Conservation (phyloP, 1,284 basidiomycete genomes). For the Mycena citricolor region DNA sequence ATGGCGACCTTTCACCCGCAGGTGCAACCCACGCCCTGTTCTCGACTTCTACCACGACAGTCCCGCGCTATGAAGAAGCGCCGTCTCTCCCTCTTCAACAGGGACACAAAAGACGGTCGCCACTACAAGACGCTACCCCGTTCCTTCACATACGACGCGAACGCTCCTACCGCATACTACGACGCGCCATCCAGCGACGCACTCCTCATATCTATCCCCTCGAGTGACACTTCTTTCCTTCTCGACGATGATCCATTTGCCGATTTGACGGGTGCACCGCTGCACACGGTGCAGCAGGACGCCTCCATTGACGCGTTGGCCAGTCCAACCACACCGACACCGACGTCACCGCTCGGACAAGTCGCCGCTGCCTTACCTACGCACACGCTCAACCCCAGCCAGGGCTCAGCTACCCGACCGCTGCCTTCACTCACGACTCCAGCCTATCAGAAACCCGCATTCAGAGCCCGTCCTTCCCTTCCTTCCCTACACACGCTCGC, state of each 20-base stretch:
- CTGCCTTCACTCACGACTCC: slow-evolving; percentile 43
- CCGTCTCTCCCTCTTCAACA: too few relatives aligned
- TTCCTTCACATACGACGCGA: slow-evolving; percentile 7
- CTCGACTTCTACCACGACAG: too few relatives aligned
- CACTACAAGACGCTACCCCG: slow-evolving; percentile 15
- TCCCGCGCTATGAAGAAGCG: too few relatives aligned
- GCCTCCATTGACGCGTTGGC: slow-evolving; percentile 22
- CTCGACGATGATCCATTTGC: slow-evolving; percentile 75
- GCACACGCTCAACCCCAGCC: slow-evolving; percentile 28
- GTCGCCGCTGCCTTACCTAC: slow-evolving; percentile 18
- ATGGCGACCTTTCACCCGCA: too few relatives aligned
- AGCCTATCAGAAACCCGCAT: slow-evolving; percentile 60
- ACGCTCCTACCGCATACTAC: slow-evolving; percentile 6
- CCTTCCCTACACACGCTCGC: slow-evolving; percentile 62
- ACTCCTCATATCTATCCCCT: neutral
- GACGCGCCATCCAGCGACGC: slow-evolving; percentile 1
- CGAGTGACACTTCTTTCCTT: slow-evolving; percentile 29
- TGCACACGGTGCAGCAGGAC: slow-evolving; percentile 10
- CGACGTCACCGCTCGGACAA: slow-evolving; percentile 22
- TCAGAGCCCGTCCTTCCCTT: slow-evolving; percentile 59
- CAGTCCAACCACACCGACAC: slow-evolving; percentile 22
- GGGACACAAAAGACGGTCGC: too few relatives aligned
- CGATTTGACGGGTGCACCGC: slow-evolving; percentile 24
- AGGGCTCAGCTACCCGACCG: slow-evolving; percentile 19
- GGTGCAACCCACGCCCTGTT: too few relatives aligned